Evolutionary conservation across 106 monocot species (phyloP).

Genomic region (Dendrobium catenatum): DNA sequence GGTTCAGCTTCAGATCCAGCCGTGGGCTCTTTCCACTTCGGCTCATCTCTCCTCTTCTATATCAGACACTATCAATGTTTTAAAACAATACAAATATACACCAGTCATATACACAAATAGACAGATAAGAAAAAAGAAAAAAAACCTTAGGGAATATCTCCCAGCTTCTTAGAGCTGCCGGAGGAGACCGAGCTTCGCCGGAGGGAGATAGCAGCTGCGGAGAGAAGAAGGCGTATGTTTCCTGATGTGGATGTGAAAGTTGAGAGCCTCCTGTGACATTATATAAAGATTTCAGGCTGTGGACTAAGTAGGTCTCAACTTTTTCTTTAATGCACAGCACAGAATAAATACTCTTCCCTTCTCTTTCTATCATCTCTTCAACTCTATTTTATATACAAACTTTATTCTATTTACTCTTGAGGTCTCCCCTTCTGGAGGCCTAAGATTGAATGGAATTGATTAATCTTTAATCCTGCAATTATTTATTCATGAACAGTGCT

Average conservation of each 20-base stretch:
- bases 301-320: slow-evolving; percentile 11
- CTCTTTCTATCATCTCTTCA: not conserved
- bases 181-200: not conserved
- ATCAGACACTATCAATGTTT: not conserved
- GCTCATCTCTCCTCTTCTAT: slow-evolving; percentile 43
- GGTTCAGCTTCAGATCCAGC: slow-evolving; percentile 59
- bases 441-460: not conserved
- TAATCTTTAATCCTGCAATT: too few species aligned
- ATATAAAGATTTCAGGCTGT: slow-evolving; percentile 39
- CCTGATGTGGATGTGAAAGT: slow-evolving; percentile 13
- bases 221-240: slow-evolving; percentile 13
- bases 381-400: slow-evolving; percentile 2
- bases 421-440: not conserved
- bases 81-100: not conserved
- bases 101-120: not conserved
- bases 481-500: too few species aligned
- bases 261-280: slow-evolving; percentile 31
- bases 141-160: not conserved
- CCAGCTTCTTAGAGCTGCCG: not conserved
- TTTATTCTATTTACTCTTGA: not conserved
- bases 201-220: not conserved
- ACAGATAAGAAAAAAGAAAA: not conserved
- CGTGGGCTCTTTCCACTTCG: slow-evolving; percentile 46
- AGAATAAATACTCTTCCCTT: slow-evolving; percentile 20
- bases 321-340: slow-evolving; percentile 46